Evolutionary conservation across 176 grass and related monocot genomes (phyloP), one percentile per base, ranked within the genome.

Genomic region (Lolium perenne): DNA sequence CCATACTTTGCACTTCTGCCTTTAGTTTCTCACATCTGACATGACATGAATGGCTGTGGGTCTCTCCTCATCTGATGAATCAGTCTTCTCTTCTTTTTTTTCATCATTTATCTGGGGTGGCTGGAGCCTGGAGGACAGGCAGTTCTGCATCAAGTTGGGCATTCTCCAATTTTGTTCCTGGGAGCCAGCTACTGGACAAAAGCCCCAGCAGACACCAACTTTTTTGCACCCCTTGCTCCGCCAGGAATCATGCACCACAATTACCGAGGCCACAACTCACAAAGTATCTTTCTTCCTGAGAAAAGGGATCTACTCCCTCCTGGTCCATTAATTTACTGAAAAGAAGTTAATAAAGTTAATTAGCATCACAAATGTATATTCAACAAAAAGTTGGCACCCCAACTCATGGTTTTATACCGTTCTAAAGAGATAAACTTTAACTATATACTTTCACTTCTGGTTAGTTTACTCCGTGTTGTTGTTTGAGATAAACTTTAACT

Each of bases 101-200:
- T 71, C 7, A 17, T n/a, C 75, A 84, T 65, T 55, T 45, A 7
- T 70, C 76, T 62, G 38, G n/a, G 55, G 69, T 65, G 77, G 49
- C 15, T 75, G 48, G 5, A 82, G 88, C 78, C 10, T 65, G 48
- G 8, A 86, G 88, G 83, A 77, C 83, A 86, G 78, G 71, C 83
- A 7, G 78, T 59, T 54, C 83, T 81, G 82, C 79, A 29, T 86
- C 88, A 71, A 90, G 71, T 32, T 90, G 83, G 71, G 71, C 83
- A 90, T 90, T 78, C 84, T 83, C 55, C 84, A 90, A 51, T 73
- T 90, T 86, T 90, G 88, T 90, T 90, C 88, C 86, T 51, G 72
- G 82, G 41, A 59, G 78, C 46, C 25, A 81, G 32, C 76, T 40
- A 66, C 58, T 26, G 67, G 83, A 81, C 77, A 60, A 85, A 71